Evolutionary conservation across 345 rosid genomes (phyloP), one percentile per base, ranked within the genome.

Genomic region (Syzygium jambos): DNA sequence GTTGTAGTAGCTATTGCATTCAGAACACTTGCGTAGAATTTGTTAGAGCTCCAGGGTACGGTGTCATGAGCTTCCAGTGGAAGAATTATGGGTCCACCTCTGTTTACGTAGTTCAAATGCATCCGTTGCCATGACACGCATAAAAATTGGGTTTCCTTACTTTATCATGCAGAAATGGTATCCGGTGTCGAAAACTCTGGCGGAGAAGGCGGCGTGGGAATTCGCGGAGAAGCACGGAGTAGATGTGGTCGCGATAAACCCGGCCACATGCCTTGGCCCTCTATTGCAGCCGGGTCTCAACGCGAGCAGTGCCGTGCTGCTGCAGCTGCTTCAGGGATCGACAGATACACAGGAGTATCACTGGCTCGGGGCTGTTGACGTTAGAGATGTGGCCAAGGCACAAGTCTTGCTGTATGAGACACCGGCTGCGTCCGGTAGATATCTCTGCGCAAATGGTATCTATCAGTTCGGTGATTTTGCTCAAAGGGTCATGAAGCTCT

Each of bases 351-450:
- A 95, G 59, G 98, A 96, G 88, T 87, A 93, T 88, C 93, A 95
- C 86, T 96, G 99, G 98, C 88, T 95, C 13, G 98, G 99, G 25
- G 97, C 92, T 3, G 97, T 96, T 22, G 93, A 95, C 84, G 99
- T 96, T 27, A 93, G 86, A 88, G 98, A 95, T 73, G 98, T 96
- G 59, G 96, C 98, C 43, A 90, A 90, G 88, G 93, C 94, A 16
- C 98, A 95, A 11, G 85, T 95, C 29, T 87, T 94, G 91, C 89
- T 97, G 11, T 92, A 94, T 34, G 94, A 96, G 82, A 89, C 93
- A 68, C 93, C 93, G 5, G 85, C 91, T 57, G 95, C 97, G 78
- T 94, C 93, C 82, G 97, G 98, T 88, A 89, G 98, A 90, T 94
- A 94, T 87, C 93, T 95, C 12, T 95, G 98, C 90, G 94, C 95